phyloP scores from a whole-genome alignment of 169 alveolate genomes.

The Plasmodium blacklocki region DNA sequence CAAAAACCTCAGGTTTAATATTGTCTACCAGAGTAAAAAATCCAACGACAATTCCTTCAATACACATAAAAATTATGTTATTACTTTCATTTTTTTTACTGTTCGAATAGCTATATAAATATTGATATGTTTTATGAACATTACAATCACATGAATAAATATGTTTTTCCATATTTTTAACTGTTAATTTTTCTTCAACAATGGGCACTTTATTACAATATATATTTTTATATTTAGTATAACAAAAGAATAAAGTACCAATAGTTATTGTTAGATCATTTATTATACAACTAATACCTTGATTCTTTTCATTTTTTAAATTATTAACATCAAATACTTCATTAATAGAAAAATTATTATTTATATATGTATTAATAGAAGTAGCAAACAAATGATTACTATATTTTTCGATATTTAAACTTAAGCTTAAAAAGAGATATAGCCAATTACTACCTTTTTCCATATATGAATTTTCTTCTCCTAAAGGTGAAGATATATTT shows the following conservation, averaged over 20 bases:
- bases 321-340: slow-evolving; percentile 42
- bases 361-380: slow-evolving; percentile 47
- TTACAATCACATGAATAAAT: slow-evolving; percentile 66
- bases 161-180: slow-evolving; percentile 40
- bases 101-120: slow-evolving; percentile 51
- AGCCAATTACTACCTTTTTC: slow-evolving; percentile 44
- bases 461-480: slow-evolving; percentile 18
- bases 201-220: slow-evolving; percentile 19
- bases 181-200: slow-evolving; percentile 37
- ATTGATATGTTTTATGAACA: slow-evolving; percentile 74
- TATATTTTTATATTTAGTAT: slow-evolving; percentile 59
- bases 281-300: slow-evolving; percentile 63
- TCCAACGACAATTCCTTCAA: slow-evolving; percentile 71
- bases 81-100: slow-evolving; percentile 73
- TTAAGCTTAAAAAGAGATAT: slow-evolving; percentile 52
- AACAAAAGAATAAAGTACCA: slow-evolving; percentile 60
- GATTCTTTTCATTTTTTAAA: slow-evolving; percentile 53
- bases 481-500: background rate
- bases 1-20: slow-evolving; percentile 69
- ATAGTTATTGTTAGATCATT: slow-evolving; percentile 64
- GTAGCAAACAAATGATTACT: slow-evolving; percentile 74
- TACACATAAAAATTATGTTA: slow-evolving; percentile 71
- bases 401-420: slow-evolving; percentile 71
- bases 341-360: slow-evolving; percentile 16
- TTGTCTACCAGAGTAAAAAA: slow-evolving; percentile 61